Base-by-base conservation (phyloP, 192 early-diverging fungal species). In the Podila clonocystis region DNA sequence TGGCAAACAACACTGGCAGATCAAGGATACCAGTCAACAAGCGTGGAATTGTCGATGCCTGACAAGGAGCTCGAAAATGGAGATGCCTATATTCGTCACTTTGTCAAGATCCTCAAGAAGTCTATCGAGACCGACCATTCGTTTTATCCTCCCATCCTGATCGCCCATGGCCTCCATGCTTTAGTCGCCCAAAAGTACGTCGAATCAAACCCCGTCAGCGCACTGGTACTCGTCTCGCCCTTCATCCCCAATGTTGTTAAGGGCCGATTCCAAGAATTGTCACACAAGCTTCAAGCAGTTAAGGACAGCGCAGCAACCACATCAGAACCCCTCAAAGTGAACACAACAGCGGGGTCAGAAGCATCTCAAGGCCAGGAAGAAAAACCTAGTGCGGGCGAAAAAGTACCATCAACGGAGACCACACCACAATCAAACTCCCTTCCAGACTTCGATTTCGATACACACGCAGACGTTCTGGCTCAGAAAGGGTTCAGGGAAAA, bases 191-290 rank as follows among this genome's bases (percentile, higher is more conserved):
- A 82, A 24, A 76, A 76, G 9, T 85, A 85, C 68, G 79, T 85
- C 34, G 84, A 85, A 36, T 85, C 84, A 13, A 74, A 85, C 30
- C 84, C 84, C 38, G 84, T 82, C 30, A 73, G 74, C 45, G 84
- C 73, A 19, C 50, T 85, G 41, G 79, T 85, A 4, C 63, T 85
- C 2, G 73, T 85, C 8, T 58, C 79, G 8, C 84, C 84, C 20
- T 68, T 82, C 63, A 82, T 71, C 29, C 73, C 73, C 0, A 63
- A 74, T 20, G 8, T 80, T 22, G 50, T 80, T 19, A 50, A 63
- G 30, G 34, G 60, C 20, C 70, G 77, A 24, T 80, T 80, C 62
- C 61, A 63, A n/a, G 52, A 68, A 26, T 59, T 80, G 28, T 80
- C 77, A 28, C 57, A 62, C n/a, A 80, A 73, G n/a, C 52, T 80